Conservation (phyloP, 768 basidiomycete species). For the Leccinum fibrillosum region DNA sequence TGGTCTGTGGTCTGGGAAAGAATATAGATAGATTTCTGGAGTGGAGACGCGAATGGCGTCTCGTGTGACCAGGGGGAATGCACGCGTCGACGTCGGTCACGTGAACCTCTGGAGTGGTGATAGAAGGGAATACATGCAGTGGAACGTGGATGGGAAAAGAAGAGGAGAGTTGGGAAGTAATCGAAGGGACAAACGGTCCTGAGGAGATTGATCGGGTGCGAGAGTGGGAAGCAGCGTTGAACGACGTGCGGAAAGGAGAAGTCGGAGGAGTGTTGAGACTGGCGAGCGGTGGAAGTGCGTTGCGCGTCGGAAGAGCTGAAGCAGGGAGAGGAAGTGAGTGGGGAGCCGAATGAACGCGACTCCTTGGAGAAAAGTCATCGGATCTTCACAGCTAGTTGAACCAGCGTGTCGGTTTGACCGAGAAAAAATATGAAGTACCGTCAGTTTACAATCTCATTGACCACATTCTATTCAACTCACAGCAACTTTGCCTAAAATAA, state of each 20-base stretch:
- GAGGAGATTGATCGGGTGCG: slow-evolving; percentile 35
- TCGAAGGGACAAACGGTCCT: slow-evolving; percentile 1
- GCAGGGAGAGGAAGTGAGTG: slow-evolving; percentile 15
- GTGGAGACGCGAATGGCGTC: slow-evolving; percentile 70
- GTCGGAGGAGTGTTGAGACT: slow-evolving; percentile 27
- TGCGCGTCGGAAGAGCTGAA: slow-evolving; percentile 22
- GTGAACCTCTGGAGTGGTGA: slow-evolving; percentile 17
- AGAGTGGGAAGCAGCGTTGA: slow-evolving; percentile 13
- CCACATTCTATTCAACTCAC: too few relatives aligned
- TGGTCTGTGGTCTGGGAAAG: slow-evolving; percentile 70
- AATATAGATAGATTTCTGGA: slow-evolving; percentile 90
- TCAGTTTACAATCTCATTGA: too few relatives aligned
- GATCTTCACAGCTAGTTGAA: too few relatives aligned
- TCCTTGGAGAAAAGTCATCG: slow-evolving; percentile 17
- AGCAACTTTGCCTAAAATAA: too few relatives aligned
- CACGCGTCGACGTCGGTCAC: slow-evolving; percentile 10
- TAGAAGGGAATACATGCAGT: slow-evolving; percentile 23
- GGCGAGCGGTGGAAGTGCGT: slow-evolving; percentile 21
- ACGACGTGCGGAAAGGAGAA: slow-evolving; percentile 30
- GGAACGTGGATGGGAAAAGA: too few relatives aligned
- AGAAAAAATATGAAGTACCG: too few relatives aligned
- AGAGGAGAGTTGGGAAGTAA: too few relatives aligned
- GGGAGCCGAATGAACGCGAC: slow-evolving; percentile 27
- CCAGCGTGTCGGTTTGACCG: too few relatives aligned
- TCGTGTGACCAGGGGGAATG: slow-evolving; percentile 27